These are phyloP conservation scores for Allium cepa DNA, from an alignment of 106 monocot genomes.

Conservation along the genomic window DNA sequence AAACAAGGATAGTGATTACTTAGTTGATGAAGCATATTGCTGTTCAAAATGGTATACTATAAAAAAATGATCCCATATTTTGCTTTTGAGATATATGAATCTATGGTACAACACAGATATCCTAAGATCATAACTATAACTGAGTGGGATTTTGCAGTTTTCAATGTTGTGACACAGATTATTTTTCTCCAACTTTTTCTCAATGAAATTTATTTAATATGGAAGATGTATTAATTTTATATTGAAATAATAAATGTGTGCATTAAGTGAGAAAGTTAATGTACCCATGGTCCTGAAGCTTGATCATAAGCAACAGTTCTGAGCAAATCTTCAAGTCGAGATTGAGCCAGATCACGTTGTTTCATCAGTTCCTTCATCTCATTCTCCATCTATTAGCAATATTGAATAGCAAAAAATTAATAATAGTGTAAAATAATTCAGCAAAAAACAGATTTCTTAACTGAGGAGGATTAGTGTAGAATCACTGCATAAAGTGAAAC, in stretches of 20 bases:
- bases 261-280: constrained; percentile 1
- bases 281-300: constrained; percentile 46
- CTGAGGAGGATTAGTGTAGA: too few species aligned
- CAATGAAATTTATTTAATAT: too few species aligned
- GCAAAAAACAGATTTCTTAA: background rate
- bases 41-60: too few species aligned
- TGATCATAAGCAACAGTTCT: constrained; percentile 37
- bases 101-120: too few species aligned
- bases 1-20: background rate
- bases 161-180: too few species aligned
- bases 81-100: too few species aligned
- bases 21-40: too few species aligned
- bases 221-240: too few species aligned
- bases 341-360: constrained; percentile 82
- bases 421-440: too few species aligned
- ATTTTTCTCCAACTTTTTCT: too few species aligned
- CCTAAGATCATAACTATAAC: background rate
- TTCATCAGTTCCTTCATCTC: constrained; percentile 73
- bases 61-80: too few species aligned
- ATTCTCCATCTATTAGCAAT: constrained; percentile 60
- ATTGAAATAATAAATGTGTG: background rate
- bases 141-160: constrained; percentile 3
- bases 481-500: too few species aligned
- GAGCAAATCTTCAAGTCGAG: constrained; percentile 68
- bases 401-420: background rate